Evolutionary conservation across 2,329 filamentous ascomycete genomes (phyloP).

Genomic region (Cladosporium cucumerinum): DNA sequence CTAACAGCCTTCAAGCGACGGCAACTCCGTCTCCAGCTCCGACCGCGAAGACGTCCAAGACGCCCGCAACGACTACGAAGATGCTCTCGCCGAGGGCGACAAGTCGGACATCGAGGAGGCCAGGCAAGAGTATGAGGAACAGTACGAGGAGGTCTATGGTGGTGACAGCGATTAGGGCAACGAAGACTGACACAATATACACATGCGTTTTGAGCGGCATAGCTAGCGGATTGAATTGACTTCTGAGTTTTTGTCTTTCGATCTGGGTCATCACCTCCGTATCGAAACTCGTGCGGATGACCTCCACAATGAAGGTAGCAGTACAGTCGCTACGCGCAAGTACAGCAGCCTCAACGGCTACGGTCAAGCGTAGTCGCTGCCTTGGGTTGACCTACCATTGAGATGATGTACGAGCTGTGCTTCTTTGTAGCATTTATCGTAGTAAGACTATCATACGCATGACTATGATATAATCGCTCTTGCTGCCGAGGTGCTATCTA

Average conservation of each 20-base stretch:
- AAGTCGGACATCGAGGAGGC: constrained; percentile 55
- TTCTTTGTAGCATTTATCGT: not conserved
- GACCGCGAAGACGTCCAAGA: constrained; percentile 40
- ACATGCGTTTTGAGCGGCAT: constrained; percentile 5
- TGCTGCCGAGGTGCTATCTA: not conserved
- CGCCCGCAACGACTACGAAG: constrained; percentile 44
- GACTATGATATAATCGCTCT: not conserved
- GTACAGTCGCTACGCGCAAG: not conserved
- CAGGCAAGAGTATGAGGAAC: constrained; percentile 51
- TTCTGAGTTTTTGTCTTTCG: not conserved
- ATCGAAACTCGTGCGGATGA: not conserved
- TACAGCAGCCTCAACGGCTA: not conserved
- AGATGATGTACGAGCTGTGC: not conserved
- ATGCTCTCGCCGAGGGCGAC: constrained; percentile 38
- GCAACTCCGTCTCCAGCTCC: constrained; percentile 22
- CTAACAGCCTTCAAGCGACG: constrained; percentile 9
- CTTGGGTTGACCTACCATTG: not conserved
- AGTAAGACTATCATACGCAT: not conserved
- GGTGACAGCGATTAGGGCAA: constrained; percentile 8
- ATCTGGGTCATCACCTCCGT: not conserved
- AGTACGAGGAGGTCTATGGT: constrained; percentile 46
- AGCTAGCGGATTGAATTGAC: not conserved
- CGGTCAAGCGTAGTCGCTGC: not conserved
- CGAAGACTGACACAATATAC: not conserved
- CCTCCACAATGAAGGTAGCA: not conserved